A percentile compares a stretch with the other conserved stretches of the same genome.
Conservation (phyloP, 108 stramenopile species). For the Conticribra guillardii region DNA sequence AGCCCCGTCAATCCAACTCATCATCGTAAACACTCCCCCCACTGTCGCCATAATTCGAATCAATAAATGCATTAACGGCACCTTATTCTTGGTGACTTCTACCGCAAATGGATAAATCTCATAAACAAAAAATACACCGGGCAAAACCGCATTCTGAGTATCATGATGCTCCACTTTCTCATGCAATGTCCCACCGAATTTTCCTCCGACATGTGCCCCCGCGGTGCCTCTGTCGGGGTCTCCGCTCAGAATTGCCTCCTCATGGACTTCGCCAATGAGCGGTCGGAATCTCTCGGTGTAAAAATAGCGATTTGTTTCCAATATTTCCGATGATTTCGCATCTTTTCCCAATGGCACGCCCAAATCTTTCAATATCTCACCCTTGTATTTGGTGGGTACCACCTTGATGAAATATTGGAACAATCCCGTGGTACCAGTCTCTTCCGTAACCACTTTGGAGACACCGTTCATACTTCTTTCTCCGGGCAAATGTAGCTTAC, state of each 20-base stretch:
- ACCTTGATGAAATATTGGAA: constrained; percentile 97
- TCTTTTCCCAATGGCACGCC: constrained; percentile 4
- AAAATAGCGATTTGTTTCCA: constrained; percentile 88
- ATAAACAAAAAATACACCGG: constrained; percentile 98
- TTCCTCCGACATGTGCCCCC: constrained; percentile 55
- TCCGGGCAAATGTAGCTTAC: constrained; percentile 21
- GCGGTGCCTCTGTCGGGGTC: constrained; percentile 48
- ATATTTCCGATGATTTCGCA: constrained; percentile 31
- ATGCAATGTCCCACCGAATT: constrained; percentile 60
- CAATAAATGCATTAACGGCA: constrained; percentile 88
- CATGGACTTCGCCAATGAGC: constrained; percentile 72
- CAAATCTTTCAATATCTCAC: constrained; percentile 40
- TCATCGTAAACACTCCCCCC: constrained; percentile 93
- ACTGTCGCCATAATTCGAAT: constrained; percentile 93
- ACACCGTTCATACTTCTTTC: constrained; percentile 71
- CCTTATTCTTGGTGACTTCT: constrained; percentile 71
- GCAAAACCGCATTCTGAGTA: constrained; percentile 81
- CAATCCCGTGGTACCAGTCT: constrained; percentile 84
- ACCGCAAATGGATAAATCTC: constrained; percentile 98
- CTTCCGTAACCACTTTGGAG: constrained; percentile 70
- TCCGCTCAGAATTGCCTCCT: constrained; percentile 46
- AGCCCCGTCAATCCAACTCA: constrained; percentile 72
- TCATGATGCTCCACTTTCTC: constrained; percentile 72
- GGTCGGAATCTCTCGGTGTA: constrained; percentile 91
- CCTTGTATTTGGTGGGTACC: constrained; percentile 87